Evolutionary conservation across 768 basidiomycete genomes (phyloP), one percentile per base, ranked within the genome.

Genomic region (Tylopilus cervinicoccineus): DNA sequence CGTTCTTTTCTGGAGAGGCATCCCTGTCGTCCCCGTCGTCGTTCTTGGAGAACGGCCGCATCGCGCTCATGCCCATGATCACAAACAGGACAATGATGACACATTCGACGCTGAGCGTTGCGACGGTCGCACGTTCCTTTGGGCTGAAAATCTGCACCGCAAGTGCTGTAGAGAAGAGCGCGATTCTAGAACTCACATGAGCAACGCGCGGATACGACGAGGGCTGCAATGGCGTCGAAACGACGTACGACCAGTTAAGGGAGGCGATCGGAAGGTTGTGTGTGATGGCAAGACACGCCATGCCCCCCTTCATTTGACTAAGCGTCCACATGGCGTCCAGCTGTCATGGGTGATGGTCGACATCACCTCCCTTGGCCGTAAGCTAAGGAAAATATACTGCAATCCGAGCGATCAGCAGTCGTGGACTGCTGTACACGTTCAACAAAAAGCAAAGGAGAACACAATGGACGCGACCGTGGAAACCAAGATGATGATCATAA

Each of bases 191-290:
- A 17, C 6, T 28, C 8, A 23, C 14, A 3, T 28, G 6, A 23
- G 13, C 20, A 26, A 37, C 16, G 20, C 12, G 6, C 8, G 38
- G 13, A n/a, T n/a, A n/a, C n/a, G n/a, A 24, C 16, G 12, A 14
- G 17, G 3, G 6, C 22, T 2, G 20, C 6, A 12, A 4, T 5
- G 32, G n/a, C 17, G 23, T n/a, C 1, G 10, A 41, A 12, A 37
- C 11, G 31, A 54, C 52, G 13, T 42, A 59, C 57, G 57, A 55
- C 52, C 56, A 58, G 20, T 44, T 27, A 14, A 55, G 48, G 6
- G 32, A 44, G 6, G 57, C 52, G 6, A 47, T 38, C 0, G 56
- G 57, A 5, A 57, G 57, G 24, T 48, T 42, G 27, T 57, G 56
- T 4, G 48, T 53, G 20, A 59, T 55, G 3, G 56, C 45, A 32